phyloP scores from a whole-genome alignment of 1,139 yeast genomes.

The Blastobotrys proliferans region DNA sequence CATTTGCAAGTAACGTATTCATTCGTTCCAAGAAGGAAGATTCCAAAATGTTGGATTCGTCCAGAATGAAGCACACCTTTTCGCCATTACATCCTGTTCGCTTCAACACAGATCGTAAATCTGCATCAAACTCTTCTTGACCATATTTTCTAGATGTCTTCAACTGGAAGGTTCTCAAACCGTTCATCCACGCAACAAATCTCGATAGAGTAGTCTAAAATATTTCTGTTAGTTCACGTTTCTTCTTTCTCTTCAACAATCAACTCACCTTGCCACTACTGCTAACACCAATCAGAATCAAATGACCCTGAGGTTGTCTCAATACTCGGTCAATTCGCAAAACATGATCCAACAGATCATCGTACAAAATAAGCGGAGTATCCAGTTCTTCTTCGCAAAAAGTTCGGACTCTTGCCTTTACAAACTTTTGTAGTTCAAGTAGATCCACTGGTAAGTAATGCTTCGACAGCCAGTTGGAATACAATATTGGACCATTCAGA shows the following conservation, averaged over 20 bases:
- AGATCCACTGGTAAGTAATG: conserved; percentile 56
- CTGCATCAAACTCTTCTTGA: conserved; percentile 62
- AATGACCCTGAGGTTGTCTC: conserved; percentile 84
- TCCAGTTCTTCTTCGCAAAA: conserved; percentile 71
- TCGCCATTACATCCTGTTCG: conserved; percentile 54
- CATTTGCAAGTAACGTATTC: conserved; percentile 88
- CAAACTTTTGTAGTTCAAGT: conserved; percentile 49
- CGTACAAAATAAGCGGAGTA: conserved; percentile 57
- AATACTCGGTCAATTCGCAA: conserved; percentile 78
- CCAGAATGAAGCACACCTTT: conserved; percentile 67
- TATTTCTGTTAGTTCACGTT: conserved; percentile 8
- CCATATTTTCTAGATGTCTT: conserved; percentile 53
- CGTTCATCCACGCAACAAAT: conserved; percentile 92
- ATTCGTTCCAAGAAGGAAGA: conserved; percentile 82
- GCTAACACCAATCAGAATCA: conserved; percentile 81
- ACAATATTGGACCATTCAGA: conserved; percentile 51
- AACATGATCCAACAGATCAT: conserved; percentile 70
- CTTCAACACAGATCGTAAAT: conserved; percentile 52
- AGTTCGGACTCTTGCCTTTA: conserved; percentile 60
- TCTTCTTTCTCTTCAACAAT: neutral
- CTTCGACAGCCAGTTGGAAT: conserved; percentile 70
- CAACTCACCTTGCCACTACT: conserved; percentile 64
- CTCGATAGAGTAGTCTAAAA: conserved; percentile 55
- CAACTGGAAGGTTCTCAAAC: conserved; percentile 59
- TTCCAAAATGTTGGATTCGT: conserved; percentile 74